phyloP scores from a whole-genome alignment of 176 grass and related monocot genomes.

The Aechmea fasciata region DNA sequence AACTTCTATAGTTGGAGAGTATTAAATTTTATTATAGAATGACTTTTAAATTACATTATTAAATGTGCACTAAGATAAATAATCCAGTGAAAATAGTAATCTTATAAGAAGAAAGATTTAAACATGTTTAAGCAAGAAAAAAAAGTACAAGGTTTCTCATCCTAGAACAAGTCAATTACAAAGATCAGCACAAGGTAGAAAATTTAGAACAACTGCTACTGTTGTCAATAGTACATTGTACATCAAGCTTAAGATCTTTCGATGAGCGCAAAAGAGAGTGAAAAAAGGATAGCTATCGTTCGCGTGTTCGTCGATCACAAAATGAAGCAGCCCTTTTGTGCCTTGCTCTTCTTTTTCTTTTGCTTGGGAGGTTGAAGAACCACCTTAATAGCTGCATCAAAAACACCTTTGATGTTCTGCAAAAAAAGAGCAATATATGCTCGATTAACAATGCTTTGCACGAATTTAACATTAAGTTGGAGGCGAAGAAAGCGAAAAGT shows the following conservation, averaged over 20 bases:
- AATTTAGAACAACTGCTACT: slow-evolving; percentile 1
- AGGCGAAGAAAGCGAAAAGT: not conserved
- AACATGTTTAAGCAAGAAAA: no score
- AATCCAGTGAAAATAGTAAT: no score
- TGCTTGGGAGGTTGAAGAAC: slow-evolving; percentile 60
- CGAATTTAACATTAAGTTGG: not conserved
- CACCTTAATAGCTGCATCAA: slow-evolving; percentile 75
- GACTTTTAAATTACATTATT: no score
- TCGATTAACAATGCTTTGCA: not conserved
- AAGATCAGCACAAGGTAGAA: not conserved
- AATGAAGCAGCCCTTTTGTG: slow-evolving; percentile 10
- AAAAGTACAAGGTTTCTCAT: not conserved
- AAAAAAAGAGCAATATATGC: not conserved
- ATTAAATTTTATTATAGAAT: no score
- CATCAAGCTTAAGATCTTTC: not conserved
- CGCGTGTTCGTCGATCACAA: not conserved
- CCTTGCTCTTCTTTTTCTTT: slow-evolving; percentile 45
- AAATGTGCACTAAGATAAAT: no score
- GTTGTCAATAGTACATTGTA: not conserved
- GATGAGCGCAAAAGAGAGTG: not conserved
- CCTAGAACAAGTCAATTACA: not conserved
- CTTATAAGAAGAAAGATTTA: no score
- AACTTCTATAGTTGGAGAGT: no score
- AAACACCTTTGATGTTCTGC: slow-evolving; percentile 64
- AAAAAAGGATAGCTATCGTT: not conserved